Evolutionary conservation across 257 asterid genomes (phyloP), one percentile per base, ranked within the genome.

Genomic region (Echites panduratus): DNA sequence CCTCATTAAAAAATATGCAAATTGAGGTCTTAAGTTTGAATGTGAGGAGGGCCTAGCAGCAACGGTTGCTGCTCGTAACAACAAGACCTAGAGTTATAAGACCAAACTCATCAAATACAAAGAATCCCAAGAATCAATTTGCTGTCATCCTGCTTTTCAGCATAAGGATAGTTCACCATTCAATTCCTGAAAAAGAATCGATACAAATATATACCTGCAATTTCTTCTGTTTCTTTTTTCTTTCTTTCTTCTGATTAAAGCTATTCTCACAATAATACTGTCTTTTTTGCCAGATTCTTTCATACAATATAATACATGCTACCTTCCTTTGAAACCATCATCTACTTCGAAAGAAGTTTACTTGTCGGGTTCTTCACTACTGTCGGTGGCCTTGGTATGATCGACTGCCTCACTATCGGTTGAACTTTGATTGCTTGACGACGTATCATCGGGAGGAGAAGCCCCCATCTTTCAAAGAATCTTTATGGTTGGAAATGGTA

Each of bases 271-370:
- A 75, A 53, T 56, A 53, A 38, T 54, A 26, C 32, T 48, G 66
- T 64, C 29, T 64, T 58, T 59, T 54, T 59, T 54, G 50, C 75
- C 63, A 75, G 66, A 64, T 65, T 38, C 73, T 44, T 50, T 44
- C 68, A 32, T 68, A 74, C 77, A 70, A 65, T 72, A 61, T 58
- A 66, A 61, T 48, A 29, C 68, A 49, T 62, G 44, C 56, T 12
- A 26, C 58, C 68, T 9, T 70, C 26, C 0, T 7, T 2, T 38
- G 26, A 38, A 38, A 24, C 6, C 74, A 73, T 90, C 79, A 90
- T 84, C 82, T 87, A 84, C 79, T 84, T 69, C 88, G 70, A 83
- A 93, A 90, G 85, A 86, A 91, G 77, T 81, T 89, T 89, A 61
- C 74, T 75, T 10, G 94, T 58, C 3, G 91, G 92, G 78, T 72